phyloP scores from a whole-genome alignment of 345 rosid genomes.

The Ceriops tagal region DNA sequence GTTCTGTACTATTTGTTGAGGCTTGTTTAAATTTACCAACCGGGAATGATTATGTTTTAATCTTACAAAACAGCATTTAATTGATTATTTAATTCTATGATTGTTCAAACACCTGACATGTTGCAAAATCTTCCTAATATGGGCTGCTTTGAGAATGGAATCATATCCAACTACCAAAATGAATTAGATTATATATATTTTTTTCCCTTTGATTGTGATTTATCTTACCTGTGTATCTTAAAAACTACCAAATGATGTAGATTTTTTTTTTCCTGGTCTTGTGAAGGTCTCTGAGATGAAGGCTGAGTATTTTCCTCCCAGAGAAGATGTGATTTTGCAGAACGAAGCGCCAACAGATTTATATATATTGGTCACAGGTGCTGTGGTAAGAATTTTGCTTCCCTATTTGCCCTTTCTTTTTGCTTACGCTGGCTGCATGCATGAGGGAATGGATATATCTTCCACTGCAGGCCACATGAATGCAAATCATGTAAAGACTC shows the following conservation, averaged over 20 bases:
- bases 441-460: not conserved
- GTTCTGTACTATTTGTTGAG: not conserved
- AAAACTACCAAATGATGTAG: not conserved
- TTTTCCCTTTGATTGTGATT: not conserved
- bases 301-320: conserved; percentile 89
- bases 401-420: not conserved
- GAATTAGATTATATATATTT: not conserved
- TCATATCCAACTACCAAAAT: not conserved
- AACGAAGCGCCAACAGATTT: conserved; percentile 89
- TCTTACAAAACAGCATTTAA: too few relatives aligned
- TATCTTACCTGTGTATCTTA: not conserved
- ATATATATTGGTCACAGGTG: conserved; percentile 77
- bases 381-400: conserved; percentile 48
- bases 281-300: conserved; percentile 82
- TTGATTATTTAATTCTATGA: too few relatives aligned
- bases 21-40: not conserved
- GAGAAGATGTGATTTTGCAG: conserved; percentile 84
- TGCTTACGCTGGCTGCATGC: not conserved
- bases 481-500: too few relatives aligned
- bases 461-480: not conserved
- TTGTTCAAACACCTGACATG: too few relatives aligned
- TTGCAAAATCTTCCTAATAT: not conserved
- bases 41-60: not conserved
- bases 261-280: not conserved
- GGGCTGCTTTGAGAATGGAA: not conserved